A percentile compares a stretch with the other conserved stretches of the same genome.
phyloP scores from a whole-genome alignment of 2,329 filamentous ascomycete genomes.

The Microdochium nivale region DNA sequence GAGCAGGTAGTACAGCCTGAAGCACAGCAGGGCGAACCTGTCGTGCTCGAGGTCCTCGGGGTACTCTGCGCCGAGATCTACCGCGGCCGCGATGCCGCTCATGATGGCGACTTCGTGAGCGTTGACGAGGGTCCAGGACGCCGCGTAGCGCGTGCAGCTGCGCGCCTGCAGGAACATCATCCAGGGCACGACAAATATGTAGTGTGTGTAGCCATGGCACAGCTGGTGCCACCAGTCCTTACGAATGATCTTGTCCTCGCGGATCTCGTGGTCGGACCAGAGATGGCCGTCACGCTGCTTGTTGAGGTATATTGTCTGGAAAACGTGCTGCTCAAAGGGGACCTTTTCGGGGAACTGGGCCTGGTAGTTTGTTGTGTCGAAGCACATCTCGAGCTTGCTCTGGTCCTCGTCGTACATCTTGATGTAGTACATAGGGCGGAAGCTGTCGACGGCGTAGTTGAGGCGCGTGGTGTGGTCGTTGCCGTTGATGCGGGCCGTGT shows the following conservation, averaged over 20 bases:
- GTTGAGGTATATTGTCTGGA: constrained; percentile 48
- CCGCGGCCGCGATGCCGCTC: constrained; percentile 58
- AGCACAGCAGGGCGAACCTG: constrained; percentile 49
- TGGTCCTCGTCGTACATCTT: constrained; percentile 42
- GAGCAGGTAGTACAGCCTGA: constrained; percentile 53
- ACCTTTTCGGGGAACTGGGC: constrained; percentile 48
- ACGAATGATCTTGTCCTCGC: constrained; percentile 43
- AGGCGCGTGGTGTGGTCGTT: constrained; percentile 29
- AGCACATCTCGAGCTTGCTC: constrained; percentile 44
- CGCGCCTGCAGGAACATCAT: constrained; percentile 58
- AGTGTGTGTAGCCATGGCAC: constrained; percentile 50
- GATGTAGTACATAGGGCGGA: constrained; percentile 48
- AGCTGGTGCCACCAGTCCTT: constrained; percentile 56
- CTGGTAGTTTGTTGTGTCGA: constrained; percentile 46
- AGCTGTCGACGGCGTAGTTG: constrained; percentile 32
- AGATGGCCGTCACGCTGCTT: constrained; percentile 42
- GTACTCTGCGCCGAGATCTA: constrained; percentile 57
- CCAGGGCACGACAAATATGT: constrained; percentile 52
- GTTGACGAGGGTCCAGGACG: constrained; percentile 58
- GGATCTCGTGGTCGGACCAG: constrained; percentile 46
- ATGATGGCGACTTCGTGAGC: constrained; percentile 61
- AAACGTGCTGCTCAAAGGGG: constrained; percentile 26
- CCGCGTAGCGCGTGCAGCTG: constrained; percentile 51
- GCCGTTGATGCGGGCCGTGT: constrained; percentile 7
- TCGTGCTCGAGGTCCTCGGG: constrained; percentile 55